Conservation (phyloP, 345 rosid species). For the Melastoma malabathricum region DNA sequence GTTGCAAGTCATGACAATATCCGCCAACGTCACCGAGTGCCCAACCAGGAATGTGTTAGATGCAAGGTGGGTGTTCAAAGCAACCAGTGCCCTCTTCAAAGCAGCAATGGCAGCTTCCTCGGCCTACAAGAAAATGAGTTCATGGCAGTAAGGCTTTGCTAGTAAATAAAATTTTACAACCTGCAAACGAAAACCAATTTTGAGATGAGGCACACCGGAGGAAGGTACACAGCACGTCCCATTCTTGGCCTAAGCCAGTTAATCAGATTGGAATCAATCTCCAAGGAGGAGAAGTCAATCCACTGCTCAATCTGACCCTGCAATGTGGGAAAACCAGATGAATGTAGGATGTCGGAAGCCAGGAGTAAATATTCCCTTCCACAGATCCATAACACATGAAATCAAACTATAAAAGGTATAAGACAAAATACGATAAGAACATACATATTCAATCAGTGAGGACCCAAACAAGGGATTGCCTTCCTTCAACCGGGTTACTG, state of each 20-base stretch:
- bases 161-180: not conserved
- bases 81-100: conserved; percentile 69
- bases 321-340: conserved; percentile 5
- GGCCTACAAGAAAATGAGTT: conserved; percentile 25
- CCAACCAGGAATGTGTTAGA: conserved; percentile 86
- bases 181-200: too few relatives aligned
- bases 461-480: conserved; percentile 54
- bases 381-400: not conserved
- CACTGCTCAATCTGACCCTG: conserved; percentile 90
- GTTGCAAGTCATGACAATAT: conserved; percentile 66
- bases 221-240: conserved; percentile 43
- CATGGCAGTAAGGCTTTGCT: not conserved
- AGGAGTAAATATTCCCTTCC: not conserved
- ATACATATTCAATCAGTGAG: conserved; percentile 61
- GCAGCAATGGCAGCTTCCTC: conserved; percentile 71
- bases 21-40: conserved; percentile 79
- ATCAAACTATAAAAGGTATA: not conserved
- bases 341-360: not conserved
- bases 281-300: conserved; percentile 74
- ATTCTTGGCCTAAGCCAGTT: conserved; percentile 55
- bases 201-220: conserved; percentile 43
- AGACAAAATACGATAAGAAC: conserved; percentile 1
- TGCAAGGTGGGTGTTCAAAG: conserved; percentile 58
- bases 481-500: conserved; percentile 63
- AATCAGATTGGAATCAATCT: conserved; percentile 53